These are phyloP conservation scores for Cydonia oblonga DNA, from an alignment of 331 rosid genomes.

Conservation along the genomic window DNA sequence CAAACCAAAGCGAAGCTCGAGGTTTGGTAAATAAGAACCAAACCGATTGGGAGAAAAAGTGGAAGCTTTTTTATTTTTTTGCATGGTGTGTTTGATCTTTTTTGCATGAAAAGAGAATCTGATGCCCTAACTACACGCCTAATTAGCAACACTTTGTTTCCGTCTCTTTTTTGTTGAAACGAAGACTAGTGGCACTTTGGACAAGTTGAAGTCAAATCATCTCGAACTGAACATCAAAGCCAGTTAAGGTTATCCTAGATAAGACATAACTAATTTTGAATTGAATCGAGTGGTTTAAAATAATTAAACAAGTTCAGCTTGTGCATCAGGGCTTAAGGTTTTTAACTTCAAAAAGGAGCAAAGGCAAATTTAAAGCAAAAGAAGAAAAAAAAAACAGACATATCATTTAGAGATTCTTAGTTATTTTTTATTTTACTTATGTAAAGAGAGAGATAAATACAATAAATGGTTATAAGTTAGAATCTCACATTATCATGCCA, in stretches of 20 bases:
- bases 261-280: conserved; percentile 9
- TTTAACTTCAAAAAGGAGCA: background rate
- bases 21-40: conserved; percentile 29
- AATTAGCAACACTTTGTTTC: conserved; percentile 18
- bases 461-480: no score
- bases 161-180: conserved; percentile 11
- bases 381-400: background rate
- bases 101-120: conserved; percentile 41
- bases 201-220: conserved; percentile 27
- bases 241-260: conserved; percentile 14
- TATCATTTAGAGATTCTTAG: background rate
- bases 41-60: conserved; percentile 18
- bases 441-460: background rate
- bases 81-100: conserved; percentile 3
- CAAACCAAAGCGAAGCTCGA: conserved; percentile 26
- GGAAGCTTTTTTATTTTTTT: background rate
- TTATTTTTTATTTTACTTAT: no score
- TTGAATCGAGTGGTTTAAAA: conserved; percentile 26
- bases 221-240: conserved; percentile 26
- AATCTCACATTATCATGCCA: background rate
- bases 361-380: background rate
- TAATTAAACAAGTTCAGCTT: conserved; percentile 12
- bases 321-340: background rate
- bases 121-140: conserved; percentile 33
- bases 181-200: background rate